A percentile compares a stretch with the other conserved stretches of the same genome.
These are phyloP conservation scores for Ascochyta pisi DNA, from an alignment of 2,329 filamentous ascomycete genomes.

Conservation along the genomic window DNA sequence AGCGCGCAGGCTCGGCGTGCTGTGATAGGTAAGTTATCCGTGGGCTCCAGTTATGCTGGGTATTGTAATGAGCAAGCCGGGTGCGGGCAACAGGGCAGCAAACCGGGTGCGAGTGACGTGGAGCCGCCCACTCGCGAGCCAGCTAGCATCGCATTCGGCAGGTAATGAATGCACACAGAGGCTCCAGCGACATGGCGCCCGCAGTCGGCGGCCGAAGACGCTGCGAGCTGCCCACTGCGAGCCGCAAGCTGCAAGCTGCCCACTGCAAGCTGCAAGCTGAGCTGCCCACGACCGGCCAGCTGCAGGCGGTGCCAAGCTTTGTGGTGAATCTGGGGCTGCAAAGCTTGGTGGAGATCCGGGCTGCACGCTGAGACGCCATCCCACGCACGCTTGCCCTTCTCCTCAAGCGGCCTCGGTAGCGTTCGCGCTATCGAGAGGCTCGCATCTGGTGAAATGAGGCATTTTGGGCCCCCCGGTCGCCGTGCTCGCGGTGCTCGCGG, in stretches of 20 bases:
- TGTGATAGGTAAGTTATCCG: slow-evolving; percentile 19
- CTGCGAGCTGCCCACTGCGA: slow-evolving; percentile 1
- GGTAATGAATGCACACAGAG: slow-evolving; percentile 14
- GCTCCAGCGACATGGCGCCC: slow-evolving; percentile 4
- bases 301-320: slow-evolving; percentile 6
- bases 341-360: slow-evolving; percentile 18
- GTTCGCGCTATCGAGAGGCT: slow-evolving; percentile 19
- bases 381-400: slow-evolving; percentile 16
- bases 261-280: too few species aligned
- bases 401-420: slow-evolving; percentile 13
- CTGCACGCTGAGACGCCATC: slow-evolving; percentile 15
- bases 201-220: slow-evolving; percentile 12
- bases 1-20: slow-evolving; percentile 13
- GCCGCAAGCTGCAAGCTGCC: too few species aligned
- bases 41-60: slow-evolving; percentile 4
- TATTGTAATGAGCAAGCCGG: slow-evolving; percentile 1
- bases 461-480: slow-evolving; percentile 10
- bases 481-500: too few species aligned
- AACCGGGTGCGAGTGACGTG: slow-evolving; percentile 7
- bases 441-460: slow-evolving; percentile 18
- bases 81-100: slow-evolving; percentile 10
- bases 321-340: slow-evolving; percentile 9
- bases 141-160: slow-evolving; percentile 17
- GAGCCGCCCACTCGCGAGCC: slow-evolving; percentile 9
- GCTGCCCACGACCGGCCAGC: too few species aligned